Conservation (phyloP, 2,329 filamentous ascomycete species). For the Apiospora hydei region DNA sequence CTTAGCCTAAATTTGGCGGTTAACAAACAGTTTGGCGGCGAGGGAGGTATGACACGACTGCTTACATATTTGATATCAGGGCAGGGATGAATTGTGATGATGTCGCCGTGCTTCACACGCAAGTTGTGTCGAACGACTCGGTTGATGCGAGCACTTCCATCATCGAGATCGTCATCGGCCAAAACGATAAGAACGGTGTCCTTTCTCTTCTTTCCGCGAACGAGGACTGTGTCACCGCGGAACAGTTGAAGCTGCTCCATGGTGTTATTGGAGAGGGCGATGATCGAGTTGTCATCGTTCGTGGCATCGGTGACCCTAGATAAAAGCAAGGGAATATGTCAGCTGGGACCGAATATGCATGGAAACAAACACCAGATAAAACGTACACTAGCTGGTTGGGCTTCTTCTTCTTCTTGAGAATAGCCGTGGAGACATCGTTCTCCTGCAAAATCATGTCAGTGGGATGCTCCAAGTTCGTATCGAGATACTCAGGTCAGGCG, state of each 20-base stretch:
- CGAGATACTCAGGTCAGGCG: constrained; percentile 30
- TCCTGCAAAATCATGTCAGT: constrained; percentile 59
- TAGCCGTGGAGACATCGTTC: constrained; percentile 92
- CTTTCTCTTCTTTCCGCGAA: constrained; percentile 99
- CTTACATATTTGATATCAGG: constrained; percentile 99
- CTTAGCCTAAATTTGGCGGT: constrained; percentile 75
- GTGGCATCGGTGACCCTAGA: constrained; percentile 93
- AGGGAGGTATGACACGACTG: constrained; percentile 36
- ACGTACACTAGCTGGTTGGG: constrained; percentile 96
- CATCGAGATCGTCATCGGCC: constrained; percentile 96
- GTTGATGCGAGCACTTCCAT: constrained; percentile 96
- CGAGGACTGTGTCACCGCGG: constrained; percentile 96
- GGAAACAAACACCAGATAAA: constrained; percentile 30
- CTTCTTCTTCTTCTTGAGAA: constrained; percentile 99
- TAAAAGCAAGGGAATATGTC: constrained; percentile 20
- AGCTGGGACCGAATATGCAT: constrained; percentile 31
- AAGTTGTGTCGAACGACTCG: constrained; percentile 98
- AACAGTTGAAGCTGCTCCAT: constrained; percentile 99
- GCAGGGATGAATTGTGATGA: constrained; percentile 96
- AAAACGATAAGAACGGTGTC: constrained; percentile 98
- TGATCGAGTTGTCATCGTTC: constrained; percentile 99
- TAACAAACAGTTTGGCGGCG: constrained; percentile 12
- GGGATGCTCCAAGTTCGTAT: constrained; percentile 35
- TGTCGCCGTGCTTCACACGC: constrained; percentile 96
- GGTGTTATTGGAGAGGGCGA: constrained; percentile 96